These are phyloP conservation scores for Chlamydomonas reinhardtii DNA, from an alignment of 163 green algal species.

Conservation along the genomic window DNA sequence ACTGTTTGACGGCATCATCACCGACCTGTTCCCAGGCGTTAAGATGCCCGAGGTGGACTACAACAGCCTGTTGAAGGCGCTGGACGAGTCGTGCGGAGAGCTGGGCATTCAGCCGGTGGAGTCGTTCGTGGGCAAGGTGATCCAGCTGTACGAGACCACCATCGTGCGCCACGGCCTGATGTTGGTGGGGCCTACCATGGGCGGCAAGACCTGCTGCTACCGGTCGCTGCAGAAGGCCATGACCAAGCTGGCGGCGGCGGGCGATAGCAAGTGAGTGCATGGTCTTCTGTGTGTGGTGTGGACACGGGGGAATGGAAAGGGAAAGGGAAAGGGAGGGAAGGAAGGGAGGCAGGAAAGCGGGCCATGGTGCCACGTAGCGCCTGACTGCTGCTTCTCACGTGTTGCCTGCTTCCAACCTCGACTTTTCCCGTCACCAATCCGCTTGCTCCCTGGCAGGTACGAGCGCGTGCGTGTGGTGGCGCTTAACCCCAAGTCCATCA, in stretches of 20 bases:
- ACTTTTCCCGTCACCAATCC: no score
- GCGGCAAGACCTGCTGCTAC: slow-evolving; percentile 83
- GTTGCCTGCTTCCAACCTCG: no score
- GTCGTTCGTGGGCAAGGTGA: slow-evolving; percentile 76
- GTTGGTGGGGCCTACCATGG: slow-evolving; percentile 83
- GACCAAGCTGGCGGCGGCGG: slow-evolving; percentile 64
- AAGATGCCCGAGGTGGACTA: slow-evolving; percentile 75
- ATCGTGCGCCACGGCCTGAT: slow-evolving; percentile 87
- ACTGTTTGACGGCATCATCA: slow-evolving; percentile 90
- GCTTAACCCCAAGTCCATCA: slow-evolving; percentile 86
- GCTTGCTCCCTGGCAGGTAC: slow-evolving; percentile 3
- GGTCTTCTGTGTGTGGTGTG: neutral
- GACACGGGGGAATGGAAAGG: neutral
- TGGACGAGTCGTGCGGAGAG: slow-evolving; percentile 69
- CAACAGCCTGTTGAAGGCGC: slow-evolving; percentile 65
- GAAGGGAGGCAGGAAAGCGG: neutral
- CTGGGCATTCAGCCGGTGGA: slow-evolving; percentile 68
- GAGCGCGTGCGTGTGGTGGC: slow-evolving; percentile 70
- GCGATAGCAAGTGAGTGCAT: slow-evolving; percentile 41
- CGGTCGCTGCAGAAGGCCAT: slow-evolving; percentile 73
- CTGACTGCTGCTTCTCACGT: no score
- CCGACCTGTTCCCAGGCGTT: slow-evolving; percentile 86
- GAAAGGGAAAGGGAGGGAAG: neutral
- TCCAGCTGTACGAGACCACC: slow-evolving; percentile 90
- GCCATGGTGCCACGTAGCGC: no score